A percentile compares a stretch with the other conserved stretches of the same genome.
These are phyloP conservation scores for Ophiostoma montium DNA, from an alignment of 2,329 filamentous ascomycete species.

Conservation along the genomic window DNA sequence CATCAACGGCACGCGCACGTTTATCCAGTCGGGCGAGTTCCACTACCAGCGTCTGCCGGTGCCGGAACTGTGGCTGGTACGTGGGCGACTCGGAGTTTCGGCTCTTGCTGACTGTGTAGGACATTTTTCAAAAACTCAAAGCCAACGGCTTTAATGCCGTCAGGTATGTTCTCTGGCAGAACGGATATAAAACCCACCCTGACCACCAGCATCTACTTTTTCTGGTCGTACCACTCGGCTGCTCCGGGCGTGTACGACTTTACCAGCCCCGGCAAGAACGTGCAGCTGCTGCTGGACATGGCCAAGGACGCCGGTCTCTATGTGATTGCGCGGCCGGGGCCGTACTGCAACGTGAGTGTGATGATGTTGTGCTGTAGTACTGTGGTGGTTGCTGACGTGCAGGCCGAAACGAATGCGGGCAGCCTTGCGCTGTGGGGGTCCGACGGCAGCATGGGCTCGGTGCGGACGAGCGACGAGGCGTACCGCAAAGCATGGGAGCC, in stretches of 20 bases:
- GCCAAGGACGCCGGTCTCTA: slow-evolving; percentile 62
- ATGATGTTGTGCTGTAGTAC: too few relatives aligned
- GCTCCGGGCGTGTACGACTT: slow-evolving; percentile 59
- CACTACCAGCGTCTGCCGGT: slow-evolving; percentile 39
- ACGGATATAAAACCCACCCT: too few relatives aligned
- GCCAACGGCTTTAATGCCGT: slow-evolving; percentile 67
- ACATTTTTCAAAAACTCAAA: slow-evolving; percentile 62
- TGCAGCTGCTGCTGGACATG: slow-evolving; percentile 64
- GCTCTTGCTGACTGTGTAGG: slow-evolving; percentile 12
- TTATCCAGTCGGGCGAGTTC: slow-evolving; percentile 35
- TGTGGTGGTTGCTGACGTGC: not conserved
- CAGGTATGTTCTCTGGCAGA: slow-evolving; percentile 12
- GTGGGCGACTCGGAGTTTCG: not conserved
- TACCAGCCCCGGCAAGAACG: slow-evolving; percentile 33
- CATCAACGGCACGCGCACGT: slow-evolving; percentile 33
- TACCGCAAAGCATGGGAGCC: slow-evolving; percentile 39
- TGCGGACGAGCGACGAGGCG: slow-evolving; percentile 47
- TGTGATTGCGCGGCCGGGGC: slow-evolving; percentile 45
- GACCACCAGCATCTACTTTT: slow-evolving; percentile 28
- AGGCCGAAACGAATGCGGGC: slow-evolving; percentile 54
- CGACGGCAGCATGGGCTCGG: slow-evolving; percentile 41
- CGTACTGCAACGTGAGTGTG: slow-evolving; percentile 28
- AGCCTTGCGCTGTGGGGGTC: slow-evolving; percentile 73
- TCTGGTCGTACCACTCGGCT: slow-evolving; percentile 43
- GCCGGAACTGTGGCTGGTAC: slow-evolving; percentile 33